Evolutionary conservation across 441 rosid genomes (phyloP), one percentile per base, ranked within the genome.

Genomic region (Biscutella laevigata): DNA sequence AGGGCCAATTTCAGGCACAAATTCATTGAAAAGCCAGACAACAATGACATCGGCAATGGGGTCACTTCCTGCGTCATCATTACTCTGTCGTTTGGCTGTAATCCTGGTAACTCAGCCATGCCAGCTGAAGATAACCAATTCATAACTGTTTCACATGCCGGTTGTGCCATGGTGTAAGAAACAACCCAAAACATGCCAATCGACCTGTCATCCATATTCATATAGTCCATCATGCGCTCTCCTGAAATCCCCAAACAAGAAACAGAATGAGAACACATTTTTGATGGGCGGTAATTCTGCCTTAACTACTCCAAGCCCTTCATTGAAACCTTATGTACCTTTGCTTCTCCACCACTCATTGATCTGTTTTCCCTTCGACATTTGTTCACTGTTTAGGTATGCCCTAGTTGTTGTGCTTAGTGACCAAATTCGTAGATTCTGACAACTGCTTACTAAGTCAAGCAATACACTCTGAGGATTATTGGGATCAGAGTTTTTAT

Each of bases 181-280:
- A 92, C 94, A 59, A 92, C 99, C 99, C 99, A 92, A 64, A 92
- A 92, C 99, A 92, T 92, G 68, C 95, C 97, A 59, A 84, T 71
- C 42, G 99, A 86, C 72, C 81, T 83, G 36, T 88, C 94, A 77
- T 92, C 99, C 99, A 92, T 84, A 81, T 79, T 88, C 86, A 81
- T 80, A 77, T 84, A 84, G 67, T 92, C 99, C 76, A 84, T 80
- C 83, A 83, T 75, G 61, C 83, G 88, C 63, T 92, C 95, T 64
- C 92, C 99, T 88, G 80, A 59, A 70, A 54, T 12, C 22, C 20
- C 22, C 40, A 65, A 59, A 43, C 38, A 66, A 59, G 45, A 59
- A 53, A 53, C 52, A 59, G 10, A 38, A 55, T 48, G 41, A 55
- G 54, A 56, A 13, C 12, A 48, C 4, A 7, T n/a, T 29, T 47